Percentiles rank a stretch among this genome's conserved stretches.
These are phyloP conservation scores for Penicillium italicum DNA, from an alignment of 2,329 filamentous ascomycete genomes.

Conservation along the genomic window DNA sequence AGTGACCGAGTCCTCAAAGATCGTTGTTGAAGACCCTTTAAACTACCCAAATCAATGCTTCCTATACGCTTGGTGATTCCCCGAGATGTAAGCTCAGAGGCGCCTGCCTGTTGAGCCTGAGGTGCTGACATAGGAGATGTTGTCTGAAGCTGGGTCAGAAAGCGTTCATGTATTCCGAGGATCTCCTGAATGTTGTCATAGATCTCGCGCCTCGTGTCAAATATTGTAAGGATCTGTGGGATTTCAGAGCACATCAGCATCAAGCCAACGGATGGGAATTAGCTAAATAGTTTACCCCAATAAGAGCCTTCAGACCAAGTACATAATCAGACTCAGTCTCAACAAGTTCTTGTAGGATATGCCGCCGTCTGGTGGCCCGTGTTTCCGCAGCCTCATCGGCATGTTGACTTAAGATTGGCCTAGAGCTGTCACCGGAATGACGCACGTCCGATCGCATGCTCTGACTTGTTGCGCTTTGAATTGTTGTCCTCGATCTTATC, in stretches of 20 bases:
- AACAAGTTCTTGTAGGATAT: constrained; percentile 80
- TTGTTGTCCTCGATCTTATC: constrained; percentile 56
- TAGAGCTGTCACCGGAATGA: constrained; percentile 57
- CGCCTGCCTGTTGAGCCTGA: constrained; percentile 15
- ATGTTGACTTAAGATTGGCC: constrained; percentile 42
- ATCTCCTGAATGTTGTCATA: constrained; percentile 77
- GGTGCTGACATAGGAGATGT: constrained; percentile 61
- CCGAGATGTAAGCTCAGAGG: constrained; percentile 22
- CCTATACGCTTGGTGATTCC: constrained; percentile 47
- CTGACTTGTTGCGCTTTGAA: constrained; percentile 55
- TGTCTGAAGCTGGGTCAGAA: constrained; percentile 70
- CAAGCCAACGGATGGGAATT: neutral
- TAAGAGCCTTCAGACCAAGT: constrained; percentile 77
- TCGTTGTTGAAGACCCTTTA: constrained; percentile 26
- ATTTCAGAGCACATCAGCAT: constrained; percentile 30
- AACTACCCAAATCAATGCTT: constrained; percentile 46
- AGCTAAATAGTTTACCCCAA: constrained; percentile 60
- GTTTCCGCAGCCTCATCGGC: constrained; percentile 67
- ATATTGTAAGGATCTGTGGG: constrained; percentile 66
- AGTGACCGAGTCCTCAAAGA: constrained; percentile 31
- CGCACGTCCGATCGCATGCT: constrained; percentile 62
- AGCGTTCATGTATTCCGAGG: constrained; percentile 75
- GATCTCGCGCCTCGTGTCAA: constrained; percentile 70
- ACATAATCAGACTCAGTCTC: constrained; percentile 86
- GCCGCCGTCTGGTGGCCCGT: constrained; percentile 70